Conservation (phyloP, 2,329 filamentous ascomycete species). For the Talaromyces marneffei region DNA sequence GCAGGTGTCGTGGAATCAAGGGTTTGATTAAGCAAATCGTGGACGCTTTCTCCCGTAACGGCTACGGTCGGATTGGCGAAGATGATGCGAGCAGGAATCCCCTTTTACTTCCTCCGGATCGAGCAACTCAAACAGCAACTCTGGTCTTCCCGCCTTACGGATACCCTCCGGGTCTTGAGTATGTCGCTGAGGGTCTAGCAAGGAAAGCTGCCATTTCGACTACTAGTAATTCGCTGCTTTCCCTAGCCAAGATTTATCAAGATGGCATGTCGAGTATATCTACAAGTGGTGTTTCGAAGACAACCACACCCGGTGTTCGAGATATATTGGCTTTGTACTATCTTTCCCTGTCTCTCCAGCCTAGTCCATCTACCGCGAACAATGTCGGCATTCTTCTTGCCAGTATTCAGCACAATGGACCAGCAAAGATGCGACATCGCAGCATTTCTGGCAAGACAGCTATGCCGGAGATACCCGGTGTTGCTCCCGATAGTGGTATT, state of each 20-base stretch:
- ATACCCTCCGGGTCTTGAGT: slow-evolving; percentile 71
- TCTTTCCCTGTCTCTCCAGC: slow-evolving; percentile 84
- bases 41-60: slow-evolving; percentile 51
- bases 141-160: slow-evolving; percentile 73
- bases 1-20: slow-evolving; percentile 63
- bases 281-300: slow-evolving; percentile 48
- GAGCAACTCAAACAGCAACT: slow-evolving; percentile 73
- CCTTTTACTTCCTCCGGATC: slow-evolving; percentile 74
- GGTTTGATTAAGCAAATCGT: slow-evolving; percentile 75
- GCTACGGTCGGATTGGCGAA: slow-evolving; percentile 31
- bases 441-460: slow-evolving; percentile 33
- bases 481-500: slow-evolving; percentile 78
- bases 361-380: slow-evolving; percentile 94
- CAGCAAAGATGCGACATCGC: slow-evolving; percentile 33
- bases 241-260: slow-evolving; percentile 94
- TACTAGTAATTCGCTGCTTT: slow-evolving; percentile 90
- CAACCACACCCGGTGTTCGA: slow-evolving; percentile 67
- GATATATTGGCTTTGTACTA: slow-evolving; percentile 96
- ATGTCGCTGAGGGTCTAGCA: slow-evolving; percentile 64
- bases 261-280: slow-evolving; percentile 80
- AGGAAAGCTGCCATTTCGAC: slow-evolving; percentile 80
- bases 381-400: slow-evolving; percentile 97
- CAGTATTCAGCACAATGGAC: slow-evolving; percentile 69
- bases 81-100: slow-evolving; percentile 47
- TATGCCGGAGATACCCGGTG: slow-evolving; percentile 60